These are phyloP conservation scores for Raffaelea albimanens DNA, from an alignment of 2,329 filamentous ascomycete genomes.

Conservation along the genomic window DNA sequence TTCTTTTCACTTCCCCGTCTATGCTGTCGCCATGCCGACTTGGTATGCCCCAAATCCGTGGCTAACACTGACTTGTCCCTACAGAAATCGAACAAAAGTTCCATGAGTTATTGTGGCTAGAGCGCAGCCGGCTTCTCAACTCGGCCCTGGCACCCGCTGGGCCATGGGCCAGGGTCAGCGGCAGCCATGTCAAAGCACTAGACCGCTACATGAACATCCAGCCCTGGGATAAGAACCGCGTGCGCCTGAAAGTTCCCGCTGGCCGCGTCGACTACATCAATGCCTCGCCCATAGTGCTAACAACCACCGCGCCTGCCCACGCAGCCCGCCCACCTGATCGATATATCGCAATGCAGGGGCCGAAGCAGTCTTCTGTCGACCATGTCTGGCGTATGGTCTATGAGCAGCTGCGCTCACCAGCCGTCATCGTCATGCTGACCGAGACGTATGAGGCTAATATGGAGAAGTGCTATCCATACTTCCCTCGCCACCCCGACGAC, in stretches of 20 bases:
- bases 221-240: constrained; percentile 78
- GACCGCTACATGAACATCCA: constrained; percentile 89
- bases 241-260: constrained; percentile 69
- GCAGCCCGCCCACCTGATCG: constrained; percentile 28
- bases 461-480: constrained; percentile 88
- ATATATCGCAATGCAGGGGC: constrained; percentile 93
- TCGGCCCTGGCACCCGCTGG: constrained; percentile 27
- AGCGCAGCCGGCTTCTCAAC: constrained; percentile 36
- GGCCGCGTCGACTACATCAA: constrained; percentile 73
- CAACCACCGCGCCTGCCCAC: constrained; percentile 23
- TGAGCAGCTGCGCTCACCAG: constrained; percentile 61
- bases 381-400: constrained; percentile 96
- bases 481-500: constrained; percentile 50
- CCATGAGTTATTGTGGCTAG: constrained; percentile 42
- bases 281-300: constrained; percentile 59
- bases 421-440: constrained; percentile 90
- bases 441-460: constrained; percentile 68
- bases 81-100: constrained; percentile 42
- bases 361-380: constrained; percentile 63
- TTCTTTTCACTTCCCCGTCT: neutral
- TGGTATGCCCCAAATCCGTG: too few relatives aligned
- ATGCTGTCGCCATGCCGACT: too few relatives aligned
- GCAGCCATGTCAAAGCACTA: constrained; percentile 45
- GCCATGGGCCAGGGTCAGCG: constrained; percentile 41
- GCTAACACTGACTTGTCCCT: too few relatives aligned